Evolutionary conservation across 441 rosid species (phyloP).

Genomic region (Gossypium schwendimanii): DNA sequence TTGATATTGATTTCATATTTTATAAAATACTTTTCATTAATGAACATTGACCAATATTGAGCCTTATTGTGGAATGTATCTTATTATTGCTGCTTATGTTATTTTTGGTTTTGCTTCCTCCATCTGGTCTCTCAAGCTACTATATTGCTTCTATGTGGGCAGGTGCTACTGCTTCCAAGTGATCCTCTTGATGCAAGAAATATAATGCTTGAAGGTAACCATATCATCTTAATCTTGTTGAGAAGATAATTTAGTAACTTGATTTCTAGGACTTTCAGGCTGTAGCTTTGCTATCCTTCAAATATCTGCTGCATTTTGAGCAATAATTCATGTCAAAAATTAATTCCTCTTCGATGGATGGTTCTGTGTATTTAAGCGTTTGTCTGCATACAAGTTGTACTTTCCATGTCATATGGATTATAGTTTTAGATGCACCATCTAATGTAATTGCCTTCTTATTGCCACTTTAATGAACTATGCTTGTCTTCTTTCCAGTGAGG

Average conservation of each 20-base stretch:
- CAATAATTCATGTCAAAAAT: not conserved
- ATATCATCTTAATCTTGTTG: constrained; percentile 1
- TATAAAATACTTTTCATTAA: not conserved
- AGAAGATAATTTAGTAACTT: not conserved
- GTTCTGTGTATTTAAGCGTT: not conserved
- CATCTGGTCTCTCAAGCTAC: not conserved
- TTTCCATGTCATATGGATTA: not conserved
- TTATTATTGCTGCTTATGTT: not conserved
- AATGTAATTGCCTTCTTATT: constrained; percentile 2
- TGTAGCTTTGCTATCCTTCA: not conserved
- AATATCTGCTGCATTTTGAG: constrained; percentile 1
- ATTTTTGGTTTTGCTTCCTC: not conserved
- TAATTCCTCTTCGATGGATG: not conserved
- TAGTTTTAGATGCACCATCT: not conserved
- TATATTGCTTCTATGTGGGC: constrained; percentile 10
- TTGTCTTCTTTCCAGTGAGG: constrained; percentile 53
- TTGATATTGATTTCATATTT: constrained; percentile 2
- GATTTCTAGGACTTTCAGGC: not conserved
- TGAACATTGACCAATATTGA: not conserved
- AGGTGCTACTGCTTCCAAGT: constrained; percentile 77
- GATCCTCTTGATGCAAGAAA: constrained; percentile 94
- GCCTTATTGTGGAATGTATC: constrained; percentile 5
- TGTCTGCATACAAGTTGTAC: not conserved
- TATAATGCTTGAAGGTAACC: constrained; percentile 89
- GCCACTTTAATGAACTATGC: constrained; percentile 10